These are phyloP conservation scores for Tulasnella sp. DNA, from an alignment of 768 basidiomycete species.

Conservation along the genomic window DNA sequence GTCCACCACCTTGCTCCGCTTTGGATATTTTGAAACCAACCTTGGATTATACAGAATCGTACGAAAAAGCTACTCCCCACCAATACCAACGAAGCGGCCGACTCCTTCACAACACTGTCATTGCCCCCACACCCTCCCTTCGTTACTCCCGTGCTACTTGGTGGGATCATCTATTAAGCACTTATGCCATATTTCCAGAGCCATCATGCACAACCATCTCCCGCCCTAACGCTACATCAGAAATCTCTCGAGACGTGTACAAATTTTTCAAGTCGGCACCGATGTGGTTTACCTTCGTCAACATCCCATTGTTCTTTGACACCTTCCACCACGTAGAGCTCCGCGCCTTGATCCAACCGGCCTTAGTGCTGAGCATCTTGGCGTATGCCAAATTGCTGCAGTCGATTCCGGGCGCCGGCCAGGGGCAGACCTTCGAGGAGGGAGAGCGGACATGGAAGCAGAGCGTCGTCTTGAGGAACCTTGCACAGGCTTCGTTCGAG, in stretches of 20 bases:
- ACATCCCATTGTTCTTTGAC: conserved; percentile 16
- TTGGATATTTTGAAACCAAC: no score
- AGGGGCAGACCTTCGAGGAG: conserved; percentile 7
- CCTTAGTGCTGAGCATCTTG: conserved; percentile 10
- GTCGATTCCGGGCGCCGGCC: no score
- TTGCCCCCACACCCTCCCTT: no score
- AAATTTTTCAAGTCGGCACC: conserved; percentile 7
- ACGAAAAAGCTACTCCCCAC: no score
- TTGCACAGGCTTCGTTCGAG: conserved; percentile 15
- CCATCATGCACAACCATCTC: no score
- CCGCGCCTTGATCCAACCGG: conserved; percentile 11
- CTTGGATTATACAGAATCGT: no score
- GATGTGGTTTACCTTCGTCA: conserved; percentile 16
- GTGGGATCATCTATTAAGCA: no score
- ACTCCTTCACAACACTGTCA: no score
- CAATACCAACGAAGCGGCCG: no score
- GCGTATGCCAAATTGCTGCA: conserved; percentile 13
- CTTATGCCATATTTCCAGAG: no score
- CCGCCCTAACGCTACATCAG: background rate
- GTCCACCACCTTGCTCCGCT: no score
- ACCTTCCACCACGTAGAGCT: conserved; percentile 10
- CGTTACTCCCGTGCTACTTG: no score
- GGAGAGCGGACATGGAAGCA: background rate
- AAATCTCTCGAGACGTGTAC: background rate
- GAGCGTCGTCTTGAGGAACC: conserved; percentile 5